Evolutionary conservation across 2,329 filamentous ascomycete species (phyloP).

Genomic region (Penicillium fuscoglaucum): DNA sequence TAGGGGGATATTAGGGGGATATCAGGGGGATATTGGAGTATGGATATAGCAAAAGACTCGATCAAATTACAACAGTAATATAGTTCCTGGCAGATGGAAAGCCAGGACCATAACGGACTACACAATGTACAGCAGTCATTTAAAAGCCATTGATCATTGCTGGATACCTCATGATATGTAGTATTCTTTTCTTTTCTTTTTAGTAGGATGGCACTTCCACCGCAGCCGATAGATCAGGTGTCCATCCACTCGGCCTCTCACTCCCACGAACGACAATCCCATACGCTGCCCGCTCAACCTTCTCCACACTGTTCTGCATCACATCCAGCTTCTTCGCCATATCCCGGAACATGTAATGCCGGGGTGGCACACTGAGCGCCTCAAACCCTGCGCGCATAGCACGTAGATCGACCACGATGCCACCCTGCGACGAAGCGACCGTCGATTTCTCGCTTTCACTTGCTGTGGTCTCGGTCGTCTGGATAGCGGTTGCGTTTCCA

Average conservation of each 20-base stretch:
- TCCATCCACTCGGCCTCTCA: conserved; percentile 88
- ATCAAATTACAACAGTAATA: background rate
- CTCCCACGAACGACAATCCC: conserved; percentile 82
- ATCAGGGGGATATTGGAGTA: background rate
- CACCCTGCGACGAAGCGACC: conserved; percentile 49
- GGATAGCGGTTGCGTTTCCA: conserved; percentile 54
- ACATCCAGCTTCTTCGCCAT: conserved; percentile 79
- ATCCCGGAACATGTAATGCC: conserved; percentile 59
- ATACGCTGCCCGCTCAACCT: conserved; percentile 90
- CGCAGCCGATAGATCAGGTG: conserved; percentile 67
- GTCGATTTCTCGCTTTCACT: conserved; percentile 8
- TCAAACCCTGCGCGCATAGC: conserved; percentile 75
- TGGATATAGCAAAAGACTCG: background rate
- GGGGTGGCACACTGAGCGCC: conserved; percentile 59
- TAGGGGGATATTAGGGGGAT: background rate
- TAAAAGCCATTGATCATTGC: background rate
- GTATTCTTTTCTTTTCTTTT: conserved; percentile 4
- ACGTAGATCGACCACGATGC: conserved; percentile 79
- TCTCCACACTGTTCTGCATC: conserved; percentile 85
- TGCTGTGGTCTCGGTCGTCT: conserved; percentile 16
- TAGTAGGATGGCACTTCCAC: conserved; percentile 43
- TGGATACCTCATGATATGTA: background rate
- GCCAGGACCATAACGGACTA: background rate
- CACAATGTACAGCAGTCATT: background rate
- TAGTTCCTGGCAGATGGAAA: background rate